Base-by-base conservation (phyloP, 805 yeast species). In the Candida andamanensis region DNA sequence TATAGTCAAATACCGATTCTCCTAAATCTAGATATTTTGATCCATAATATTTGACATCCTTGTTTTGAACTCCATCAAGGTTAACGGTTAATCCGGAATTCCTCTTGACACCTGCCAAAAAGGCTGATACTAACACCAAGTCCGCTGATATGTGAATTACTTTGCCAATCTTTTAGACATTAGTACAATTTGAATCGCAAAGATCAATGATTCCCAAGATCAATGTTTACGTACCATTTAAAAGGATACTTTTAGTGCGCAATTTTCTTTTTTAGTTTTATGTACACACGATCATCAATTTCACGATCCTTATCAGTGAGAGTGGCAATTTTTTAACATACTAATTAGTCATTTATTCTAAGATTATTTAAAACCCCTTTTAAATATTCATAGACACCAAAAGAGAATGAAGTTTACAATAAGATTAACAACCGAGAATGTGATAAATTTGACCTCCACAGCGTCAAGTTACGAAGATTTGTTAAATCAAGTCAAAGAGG, bases 21-120 rank as follows among this genome's bases (percentile, higher is more conserved):
- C 98, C 98, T 17, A 80, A 52, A 32, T 77, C 82, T 41, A 92
- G 68, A 52, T 89, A 92, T 50, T 76, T 80, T 21, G 62, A 60
- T 4, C 80, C 63, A 45, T 77, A 78, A 23, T 63, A 60, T 42
- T 67, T 69, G 4, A 73, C 56, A 6, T 72, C 72, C 13, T 64
- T 63, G 33, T 49, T 60, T 15, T 48, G 52, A n/a, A 78, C 47
- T 1, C 56, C 28, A 9, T 72, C 74, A 9, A 74, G 42, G 46
- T 80, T 73, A 21, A 80, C 78, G 5, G 61, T 70, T 17, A 82
- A 58, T 0, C 92, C 90, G 1, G 90, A 76, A 44, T 73, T 75
- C 53, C 85, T 72, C 54, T 76, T 80, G 27, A 83, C 72, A 1
- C 89, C 89, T 2, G 87, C 84, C 11, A 81, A 58, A 30, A 79